Conservation (phyloP, 345 rosid species). For the Pistacia vera region DNA sequence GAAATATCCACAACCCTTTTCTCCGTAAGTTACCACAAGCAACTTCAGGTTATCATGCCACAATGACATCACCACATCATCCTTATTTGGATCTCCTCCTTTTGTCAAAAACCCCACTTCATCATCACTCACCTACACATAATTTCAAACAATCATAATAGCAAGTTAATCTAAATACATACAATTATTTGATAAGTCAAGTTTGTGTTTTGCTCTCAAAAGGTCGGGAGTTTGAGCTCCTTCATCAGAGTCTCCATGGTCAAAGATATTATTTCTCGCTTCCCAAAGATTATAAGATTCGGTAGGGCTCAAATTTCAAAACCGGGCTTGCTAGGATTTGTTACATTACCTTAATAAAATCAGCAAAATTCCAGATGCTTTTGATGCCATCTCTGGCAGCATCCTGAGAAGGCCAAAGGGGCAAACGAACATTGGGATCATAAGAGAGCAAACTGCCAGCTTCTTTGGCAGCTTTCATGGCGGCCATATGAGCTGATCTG, state of each 20-base stretch:
- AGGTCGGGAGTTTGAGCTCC: too few species aligned
- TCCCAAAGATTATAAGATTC: too few species aligned
- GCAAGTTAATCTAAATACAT: too few species aligned
- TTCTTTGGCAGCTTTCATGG: slow-evolving; percentile 66
- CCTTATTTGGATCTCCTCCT: slow-evolving; percentile 54
- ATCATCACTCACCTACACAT: slow-evolving; percentile 54
- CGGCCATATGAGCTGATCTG: slow-evolving; percentile 67
- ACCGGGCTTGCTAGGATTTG: too few species aligned
- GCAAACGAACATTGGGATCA: slow-evolving; percentile 69
- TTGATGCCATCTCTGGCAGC: slow-evolving; percentile 64
- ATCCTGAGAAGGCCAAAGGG: slow-evolving; percentile 65
- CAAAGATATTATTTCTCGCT: too few species aligned
- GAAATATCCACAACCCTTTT: slow-evolving; percentile 67
- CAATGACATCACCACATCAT: slow-evolving; percentile 54
- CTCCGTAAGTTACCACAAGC: slow-evolving; percentile 69
- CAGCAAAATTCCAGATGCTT: slow-evolving; percentile 68
- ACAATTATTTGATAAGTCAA: too few species aligned
- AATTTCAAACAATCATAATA: background rate
- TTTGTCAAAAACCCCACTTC: slow-evolving; percentile 57
- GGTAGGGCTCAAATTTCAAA: too few species aligned
- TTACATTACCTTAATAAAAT: slow-evolving; percentile 52
- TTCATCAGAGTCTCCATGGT: too few species aligned
- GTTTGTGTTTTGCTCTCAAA: too few species aligned
- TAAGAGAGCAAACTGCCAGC: slow-evolving; percentile 62
- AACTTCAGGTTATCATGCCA: slow-evolving; percentile 62